Evolutionary conservation across 2,329 filamentous ascomycete species (phyloP), one percentile per base, ranked within the genome.

Genomic region (Davidsoniella virescens): DNA sequence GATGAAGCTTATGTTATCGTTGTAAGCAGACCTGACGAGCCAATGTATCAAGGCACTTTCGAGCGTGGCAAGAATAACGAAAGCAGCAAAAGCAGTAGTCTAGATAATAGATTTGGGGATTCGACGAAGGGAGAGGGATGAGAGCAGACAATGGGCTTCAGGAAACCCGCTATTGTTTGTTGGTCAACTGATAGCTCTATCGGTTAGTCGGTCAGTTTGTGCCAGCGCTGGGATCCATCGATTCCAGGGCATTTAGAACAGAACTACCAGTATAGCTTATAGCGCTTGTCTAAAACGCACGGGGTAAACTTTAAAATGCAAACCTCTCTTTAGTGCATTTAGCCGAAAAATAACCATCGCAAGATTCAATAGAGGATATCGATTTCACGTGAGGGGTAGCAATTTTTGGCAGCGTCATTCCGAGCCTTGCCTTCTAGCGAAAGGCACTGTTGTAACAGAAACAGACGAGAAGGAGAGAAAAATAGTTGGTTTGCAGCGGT

Each of bases 351-450:
- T 26, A 39, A 7, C 49, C 49, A 25, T 10, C 12, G 16, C 17
- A 37, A 38, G n/a, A 17, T 44, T 26, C 18, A 8, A 18, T 9
- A 25, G 18, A 8, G 16, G 4, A 16, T 16, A 26, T 14, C 3
- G 46, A 23, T 23, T 47, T 48, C 50, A 52, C 50, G 50, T 52
- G 50, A 52, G 50, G 45, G 39, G 26, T n/a, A 41, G 42, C 18
- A 50, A 47, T 14, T 8, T 37, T 5, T 23, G 20, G 20, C 29
- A 33, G 29, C 29, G 29, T 33, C 29, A 9, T 8, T 33, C 10
- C 6, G 3, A 33, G 29, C 8, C 29, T 8, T 9, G 29, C 29
- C 20, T 23, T 23, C 20, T 5, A 23, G 20, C 20, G 20, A 23
- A 23, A 23, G 20, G 20, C 20, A 5, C 20, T 5, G 20, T 23